Evolutionary conservation across 2,329 filamentous ascomycete species (phyloP), one percentile per base, ranked within the genome.

Genomic region (Claviceps digitariae): DNA sequence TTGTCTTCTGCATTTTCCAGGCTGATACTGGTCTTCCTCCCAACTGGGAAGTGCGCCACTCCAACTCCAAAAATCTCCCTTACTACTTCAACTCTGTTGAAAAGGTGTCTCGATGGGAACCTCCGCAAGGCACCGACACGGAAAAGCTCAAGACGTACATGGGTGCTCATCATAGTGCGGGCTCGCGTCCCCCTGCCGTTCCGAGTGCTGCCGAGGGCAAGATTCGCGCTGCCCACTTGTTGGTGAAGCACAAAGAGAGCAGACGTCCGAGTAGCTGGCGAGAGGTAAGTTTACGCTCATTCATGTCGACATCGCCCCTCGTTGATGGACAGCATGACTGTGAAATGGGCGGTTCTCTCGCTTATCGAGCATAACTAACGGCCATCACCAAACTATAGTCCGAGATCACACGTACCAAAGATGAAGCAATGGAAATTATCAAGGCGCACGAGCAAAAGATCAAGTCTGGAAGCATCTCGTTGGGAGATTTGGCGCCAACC

Each of bases 11-110:
- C 13, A 12, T 6, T 36, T 20, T 48, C 45, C 61, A 86, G 82
- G 72, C 79, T 65, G 86, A 90, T 54, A 83, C 85, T 61, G 91
- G 91, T 67, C 82, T 96, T 58, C 90, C 90, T 57, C 69, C 82
- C 50, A 82, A 83, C 69, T 96, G 91, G 90, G 93, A 97, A 74
- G 89, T 98, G 66, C 89, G 93, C 69, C 89, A 94, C 74, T 95
- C 89, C 70, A 95, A 96, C 76, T 95, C 89, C 71, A 97, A 96
- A 76, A 95, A 95, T 73, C 85, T 97, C 38, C 93, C 93, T 40
- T 98, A 98, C 77, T 98, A 97, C 76, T 97, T 96, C 84, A 94
- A 96, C 72, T 75, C 85, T 47, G 74, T 72, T 61, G 87, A 89
- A 58, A 91, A 90, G 69, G 83, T 89, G 67, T 97, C 93, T 58